Base-by-base conservation (phyloP, 768 basidiomycete species). In the Roridomyces roridus region DNA sequence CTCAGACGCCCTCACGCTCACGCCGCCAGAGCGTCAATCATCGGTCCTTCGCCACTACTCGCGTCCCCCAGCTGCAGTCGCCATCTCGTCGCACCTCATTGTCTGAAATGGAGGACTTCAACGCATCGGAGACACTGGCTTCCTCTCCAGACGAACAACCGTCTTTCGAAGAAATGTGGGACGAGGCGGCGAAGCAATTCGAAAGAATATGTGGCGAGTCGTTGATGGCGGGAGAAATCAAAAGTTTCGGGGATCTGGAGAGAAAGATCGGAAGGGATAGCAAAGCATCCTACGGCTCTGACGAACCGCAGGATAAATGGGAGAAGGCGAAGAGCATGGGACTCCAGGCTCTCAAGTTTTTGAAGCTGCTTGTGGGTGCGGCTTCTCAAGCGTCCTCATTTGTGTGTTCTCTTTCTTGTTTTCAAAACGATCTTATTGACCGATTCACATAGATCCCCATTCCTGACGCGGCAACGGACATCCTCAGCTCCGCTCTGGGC, bases 341-440 rank as follows among this genome's bases (percentile, higher is more conserved):
- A 20, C 46, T 47, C 46, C 10, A 47, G 46, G 20, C 34, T 26
- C 46, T 47, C 46, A 47, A 47, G 46, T 47, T 31, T 24, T 15
- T 47, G n/a, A 47, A 47, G 46, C 29, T 47, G 46, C 34, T 47
- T 47, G 46, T 47, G 14, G 46, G 46, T 9, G 46, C 46, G 20
- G 46, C 25, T 20, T 47, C 46, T 29, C 46, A 47, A 24, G 46
- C 25, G 7, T n/a, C 46, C 2, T 29, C n/a, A 15, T 47, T 47
- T 47, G 46, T 47, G 46, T n/a, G n/a, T 41, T n/a, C 11, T 41
- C 18, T n/a, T n/a, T n/a, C 40, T n/a, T 41, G 11, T 47, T 3
- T 5, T 24, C 21, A 10, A 34, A 2, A 47, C 18, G n/a, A 15
- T 47, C 18, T 31, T n/a, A 15, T 17, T 44, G 34, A 36, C 46